Evolutionary conservation across 805 yeast species (phyloP).

Genomic region (Candida railenensis): DNA sequence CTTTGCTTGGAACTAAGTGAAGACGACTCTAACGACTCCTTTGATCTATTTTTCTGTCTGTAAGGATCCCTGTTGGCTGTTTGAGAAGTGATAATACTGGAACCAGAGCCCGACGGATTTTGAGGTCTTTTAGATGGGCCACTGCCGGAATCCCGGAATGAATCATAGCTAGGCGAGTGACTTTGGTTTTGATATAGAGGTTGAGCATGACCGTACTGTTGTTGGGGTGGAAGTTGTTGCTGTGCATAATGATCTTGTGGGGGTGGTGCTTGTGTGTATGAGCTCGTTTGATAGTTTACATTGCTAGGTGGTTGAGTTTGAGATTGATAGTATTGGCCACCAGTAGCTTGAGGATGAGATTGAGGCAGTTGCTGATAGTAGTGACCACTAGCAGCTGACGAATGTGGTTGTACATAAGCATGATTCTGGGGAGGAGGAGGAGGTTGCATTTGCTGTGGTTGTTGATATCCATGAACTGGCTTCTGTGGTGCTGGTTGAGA

Average conservation of each 20-base stretch:
- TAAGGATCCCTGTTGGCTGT: neutral
- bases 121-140: conserved; percentile 5
- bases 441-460: conserved; percentile 11
- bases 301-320: neutral
- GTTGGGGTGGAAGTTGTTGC: conserved; percentile 11
- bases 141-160: conserved; percentile 1
- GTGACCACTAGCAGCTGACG: conserved; percentile 7
- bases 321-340: neutral
- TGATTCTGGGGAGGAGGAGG: no score
- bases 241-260: neutral
- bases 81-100: neutral
- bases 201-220: conserved; percentile 10
- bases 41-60: conserved; percentile 13
- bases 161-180: conserved; percentile 11
- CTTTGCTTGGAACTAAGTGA: conserved; percentile 33
- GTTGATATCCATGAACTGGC: conserved; percentile 3
- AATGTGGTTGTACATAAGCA: conserved; percentile 11
- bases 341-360: conserved; percentile 2
- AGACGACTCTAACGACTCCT: conserved; percentile 19
- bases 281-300: neutral
- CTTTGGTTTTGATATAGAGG: conserved; percentile 10
- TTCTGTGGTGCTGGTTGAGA: conserved; percentile 10
- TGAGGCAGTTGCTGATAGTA: conserved; percentile 12
- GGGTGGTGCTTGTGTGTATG: neutral
- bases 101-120: conserved; percentile 7